These are phyloP conservation scores for Nicotiana undulata DNA, from an alignment of 257 asterid species.

Conservation along the genomic window DNA sequence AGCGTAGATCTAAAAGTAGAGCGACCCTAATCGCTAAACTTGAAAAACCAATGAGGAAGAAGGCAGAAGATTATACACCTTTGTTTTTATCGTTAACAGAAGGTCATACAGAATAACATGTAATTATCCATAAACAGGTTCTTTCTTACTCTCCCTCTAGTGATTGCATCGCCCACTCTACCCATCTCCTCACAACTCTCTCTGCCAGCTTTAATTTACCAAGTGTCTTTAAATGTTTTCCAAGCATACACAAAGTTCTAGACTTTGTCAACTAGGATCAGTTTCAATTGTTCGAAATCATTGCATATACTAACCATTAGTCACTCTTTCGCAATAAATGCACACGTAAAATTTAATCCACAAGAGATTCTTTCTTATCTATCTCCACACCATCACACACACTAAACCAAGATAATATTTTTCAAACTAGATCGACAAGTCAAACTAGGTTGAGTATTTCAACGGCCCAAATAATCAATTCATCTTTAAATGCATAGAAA, in stretches of 20 bases:
- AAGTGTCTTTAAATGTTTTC: background rate
- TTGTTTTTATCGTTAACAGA: background rate
- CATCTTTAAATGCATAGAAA: conserved; percentile 1
- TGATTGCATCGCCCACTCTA: background rate
- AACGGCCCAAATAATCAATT: background rate
- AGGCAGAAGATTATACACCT: background rate
- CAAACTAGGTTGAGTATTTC: background rate
- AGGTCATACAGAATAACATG: background rate
- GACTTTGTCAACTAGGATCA: background rate
- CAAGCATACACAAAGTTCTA: background rate
- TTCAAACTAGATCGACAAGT: background rate
- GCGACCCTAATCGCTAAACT: background rate
- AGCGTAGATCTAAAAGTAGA: background rate
- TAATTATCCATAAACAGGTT: background rate
- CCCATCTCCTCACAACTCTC: background rate
- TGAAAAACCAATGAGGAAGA: background rate
- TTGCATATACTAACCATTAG: background rate
- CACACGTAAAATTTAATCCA: background rate
- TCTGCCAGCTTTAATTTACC: background rate
- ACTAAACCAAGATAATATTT: background rate
- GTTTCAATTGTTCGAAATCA: background rate
- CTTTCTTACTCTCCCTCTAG: background rate
- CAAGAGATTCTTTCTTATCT: background rate
- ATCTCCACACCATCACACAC: background rate
- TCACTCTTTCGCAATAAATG: background rate